phyloP scores from a whole-genome alignment of 2,329 filamentous ascomycete species.

The Fusarium citri region DNA sequence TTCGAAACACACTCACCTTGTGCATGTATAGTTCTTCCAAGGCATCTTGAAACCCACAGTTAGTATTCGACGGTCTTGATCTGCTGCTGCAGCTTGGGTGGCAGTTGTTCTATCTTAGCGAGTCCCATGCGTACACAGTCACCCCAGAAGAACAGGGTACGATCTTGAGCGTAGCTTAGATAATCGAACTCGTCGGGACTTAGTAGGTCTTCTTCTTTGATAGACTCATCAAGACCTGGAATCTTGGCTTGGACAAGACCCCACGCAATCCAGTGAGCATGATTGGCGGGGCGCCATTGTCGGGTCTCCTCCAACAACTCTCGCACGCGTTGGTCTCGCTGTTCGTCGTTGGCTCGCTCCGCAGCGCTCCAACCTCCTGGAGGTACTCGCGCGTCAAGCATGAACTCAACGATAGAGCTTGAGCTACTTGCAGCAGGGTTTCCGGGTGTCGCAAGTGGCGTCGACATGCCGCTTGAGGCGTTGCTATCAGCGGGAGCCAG shows the following conservation, averaged over 20 bases:
- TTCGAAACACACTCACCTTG: conserved; percentile 21
- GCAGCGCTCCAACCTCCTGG: conserved; percentile 62
- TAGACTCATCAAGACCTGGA: conserved; percentile 71
- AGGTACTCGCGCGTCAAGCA: conserved; percentile 79
- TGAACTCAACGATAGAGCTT: conserved; percentile 75
- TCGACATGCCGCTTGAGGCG: conserved; percentile 43
- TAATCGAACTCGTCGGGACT: conserved; percentile 85
- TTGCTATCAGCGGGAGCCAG: conserved; percentile 59
- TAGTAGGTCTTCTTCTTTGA: conserved; percentile 49
- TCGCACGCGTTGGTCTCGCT: conserved; percentile 74
- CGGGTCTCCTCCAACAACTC: conserved; percentile 81
- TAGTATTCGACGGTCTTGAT: conserved; percentile 78
- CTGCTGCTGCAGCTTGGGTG: conserved; percentile 69
- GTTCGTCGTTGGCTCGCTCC: conserved; percentile 71
- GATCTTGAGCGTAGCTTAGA: conserved; percentile 87
- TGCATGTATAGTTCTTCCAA: background rate
- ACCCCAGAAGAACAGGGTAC: conserved; percentile 94
- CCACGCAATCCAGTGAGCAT: conserved; percentile 94
- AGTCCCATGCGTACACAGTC: conserved; percentile 85
- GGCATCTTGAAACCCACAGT: conserved; percentile 11
- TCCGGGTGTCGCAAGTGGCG: conserved; percentile 50
- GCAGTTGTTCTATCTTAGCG: conserved; percentile 79
- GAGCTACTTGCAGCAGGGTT: conserved; percentile 59
- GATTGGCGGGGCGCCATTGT: conserved; percentile 89
- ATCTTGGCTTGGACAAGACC: conserved; percentile 95